phyloP scores from a whole-genome alignment of 345 rosid species.

The Erucastrum elatum region DNA sequence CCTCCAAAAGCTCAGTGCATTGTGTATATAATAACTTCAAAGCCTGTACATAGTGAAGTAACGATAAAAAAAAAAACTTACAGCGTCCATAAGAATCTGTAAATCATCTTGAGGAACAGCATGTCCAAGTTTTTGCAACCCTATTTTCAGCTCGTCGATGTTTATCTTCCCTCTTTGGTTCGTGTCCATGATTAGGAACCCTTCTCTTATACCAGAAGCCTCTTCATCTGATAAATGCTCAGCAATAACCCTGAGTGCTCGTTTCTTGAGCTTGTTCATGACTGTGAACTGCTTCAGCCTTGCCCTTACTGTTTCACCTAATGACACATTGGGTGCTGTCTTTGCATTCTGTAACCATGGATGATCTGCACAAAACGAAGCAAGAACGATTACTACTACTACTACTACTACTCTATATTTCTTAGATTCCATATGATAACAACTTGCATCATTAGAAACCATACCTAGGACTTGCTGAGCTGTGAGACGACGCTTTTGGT shows the following conservation, averaged over 20 bases:
- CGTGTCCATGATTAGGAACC: constrained; percentile 81
- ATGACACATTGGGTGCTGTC: constrained; percentile 87
- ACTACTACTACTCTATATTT: not conserved
- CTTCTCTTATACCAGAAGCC: constrained; percentile 90
- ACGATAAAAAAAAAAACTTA: constrained; percentile 41
- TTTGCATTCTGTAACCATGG: constrained; percentile 93
- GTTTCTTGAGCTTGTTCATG: constrained; percentile 98
- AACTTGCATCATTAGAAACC: not conserved
- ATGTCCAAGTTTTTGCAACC: constrained; percentile 83
- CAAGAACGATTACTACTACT: constrained; percentile 10
- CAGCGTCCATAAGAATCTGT: constrained; percentile 95
- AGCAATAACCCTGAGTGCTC: constrained; percentile 96
- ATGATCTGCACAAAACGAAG: constrained; percentile 57
- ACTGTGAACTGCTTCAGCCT: constrained; percentile 93
- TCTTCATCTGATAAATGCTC: constrained; percentile 95
- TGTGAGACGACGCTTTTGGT: constrained; percentile 78
- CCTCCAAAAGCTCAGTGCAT: constrained; percentile 25
- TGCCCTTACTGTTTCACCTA: constrained; percentile 95
- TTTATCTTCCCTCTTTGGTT: constrained; percentile 77
- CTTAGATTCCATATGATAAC: not conserved
- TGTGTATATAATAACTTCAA: not conserved
- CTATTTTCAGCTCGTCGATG: constrained; percentile 73
- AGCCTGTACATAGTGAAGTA: not conserved
- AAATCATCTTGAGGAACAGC: constrained; percentile 71
- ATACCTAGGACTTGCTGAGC: constrained; percentile 92